These are phyloP conservation scores for Ensete ventricosum DNA, from an alignment of 176 grass and related monocot genomes.

Conservation along the genomic window DNA sequence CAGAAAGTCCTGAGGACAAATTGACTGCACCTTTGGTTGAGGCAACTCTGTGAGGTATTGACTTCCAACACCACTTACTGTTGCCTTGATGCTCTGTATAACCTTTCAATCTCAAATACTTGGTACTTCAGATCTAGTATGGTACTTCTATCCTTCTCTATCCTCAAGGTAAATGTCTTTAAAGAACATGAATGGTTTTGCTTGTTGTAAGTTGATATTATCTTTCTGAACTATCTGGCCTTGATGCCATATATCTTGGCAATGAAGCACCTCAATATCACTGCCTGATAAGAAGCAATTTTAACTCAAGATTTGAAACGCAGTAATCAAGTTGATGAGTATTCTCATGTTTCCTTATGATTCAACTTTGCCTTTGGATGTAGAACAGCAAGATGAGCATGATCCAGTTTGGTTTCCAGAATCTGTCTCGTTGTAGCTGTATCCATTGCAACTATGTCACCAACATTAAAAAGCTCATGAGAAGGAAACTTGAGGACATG, in stretches of 20 bases:
- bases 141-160: not conserved
- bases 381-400: too few species aligned
- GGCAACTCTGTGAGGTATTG: not conserved
- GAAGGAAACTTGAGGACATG: not conserved
- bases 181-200: not conserved
- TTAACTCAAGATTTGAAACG: not conserved
- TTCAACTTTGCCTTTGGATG: too few species aligned
- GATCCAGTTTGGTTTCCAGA: not conserved
- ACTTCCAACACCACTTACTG: not conserved
- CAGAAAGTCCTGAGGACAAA: not conserved
- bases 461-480: not conserved
- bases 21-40: conserved; percentile 7
- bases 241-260: not conserved
- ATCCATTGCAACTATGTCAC: too few species aligned
- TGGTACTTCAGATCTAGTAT: not conserved
- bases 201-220: not conserved
- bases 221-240: not conserved
- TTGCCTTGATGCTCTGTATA: not conserved
- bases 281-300: not conserved
- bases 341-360: too few species aligned
- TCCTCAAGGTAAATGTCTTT: not conserved
- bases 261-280: too few species aligned
- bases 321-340: not conserved
- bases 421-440: too few species aligned
- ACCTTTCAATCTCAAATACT: not conserved